Percentiles rank a stretch among this genome's conserved stretches.
These are phyloP conservation scores for Pythium insidiosum DNA, from an alignment of 352 stramenopile genomes.

Conservation along the genomic window DNA sequence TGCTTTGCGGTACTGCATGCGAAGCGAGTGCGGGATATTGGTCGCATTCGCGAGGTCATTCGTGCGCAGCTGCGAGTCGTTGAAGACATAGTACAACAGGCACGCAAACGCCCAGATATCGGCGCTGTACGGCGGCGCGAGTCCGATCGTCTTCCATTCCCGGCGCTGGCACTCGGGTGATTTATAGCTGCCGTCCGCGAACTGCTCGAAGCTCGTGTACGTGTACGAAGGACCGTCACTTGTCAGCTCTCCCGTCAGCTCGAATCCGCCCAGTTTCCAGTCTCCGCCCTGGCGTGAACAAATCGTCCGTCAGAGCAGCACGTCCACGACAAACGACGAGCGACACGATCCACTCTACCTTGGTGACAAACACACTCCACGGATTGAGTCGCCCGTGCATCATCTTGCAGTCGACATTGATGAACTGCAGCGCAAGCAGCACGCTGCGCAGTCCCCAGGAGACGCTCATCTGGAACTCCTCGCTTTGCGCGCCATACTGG, in stretches of 20 bases:
- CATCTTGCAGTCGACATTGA: conserved; percentile 92
- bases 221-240: conserved; percentile 68
- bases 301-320: background rate
- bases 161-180: conserved; percentile 76
- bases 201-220: conserved; percentile 81
- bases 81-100: conserved; percentile 73
- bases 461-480: conserved; percentile 82
- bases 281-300: conserved; percentile 79
- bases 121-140: conserved; percentile 38
- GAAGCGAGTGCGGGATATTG: conserved; percentile 61
- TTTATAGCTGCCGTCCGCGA: conserved; percentile 74
- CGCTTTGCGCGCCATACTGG: conserved; percentile 42
- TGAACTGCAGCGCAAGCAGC: conserved; percentile 90
- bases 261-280: conserved; percentile 94
- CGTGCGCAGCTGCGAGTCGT: conserved; percentile 51
- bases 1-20: conserved; percentile 72
- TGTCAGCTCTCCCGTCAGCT: conserved; percentile 84
- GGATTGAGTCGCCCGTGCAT: conserved; percentile 88
- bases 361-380: conserved; percentile 92
- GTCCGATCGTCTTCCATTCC: conserved; percentile 59
- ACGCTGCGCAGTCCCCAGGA: conserved; percentile 91
- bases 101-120: conserved; percentile 78
- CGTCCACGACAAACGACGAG: too few species aligned
- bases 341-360: conserved; percentile 31
- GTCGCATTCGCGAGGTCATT: conserved; percentile 45